These are phyloP conservation scores for Alternaria atra DNA, from an alignment of 2,329 filamentous ascomycete genomes.

Conservation along the genomic window DNA sequence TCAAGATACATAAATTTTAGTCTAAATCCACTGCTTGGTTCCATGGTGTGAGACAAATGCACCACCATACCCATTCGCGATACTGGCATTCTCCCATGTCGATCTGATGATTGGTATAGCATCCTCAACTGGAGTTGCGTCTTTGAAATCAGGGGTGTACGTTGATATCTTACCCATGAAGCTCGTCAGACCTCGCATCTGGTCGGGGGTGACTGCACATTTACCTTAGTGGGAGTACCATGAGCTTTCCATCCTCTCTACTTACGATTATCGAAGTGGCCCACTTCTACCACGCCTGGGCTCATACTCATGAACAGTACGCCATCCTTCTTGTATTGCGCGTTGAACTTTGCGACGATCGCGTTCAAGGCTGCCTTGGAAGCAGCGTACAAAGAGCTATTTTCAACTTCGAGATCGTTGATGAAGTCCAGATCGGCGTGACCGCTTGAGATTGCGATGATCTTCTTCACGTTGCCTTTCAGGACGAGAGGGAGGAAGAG, in stretches of 20 bases:
- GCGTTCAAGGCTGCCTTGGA: neutral
- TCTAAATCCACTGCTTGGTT: neutral
- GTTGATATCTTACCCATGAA: too few species aligned
- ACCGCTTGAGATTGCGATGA: neutral
- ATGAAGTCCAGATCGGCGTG: neutral
- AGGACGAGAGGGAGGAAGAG: neutral
- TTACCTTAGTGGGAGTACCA: too few species aligned
- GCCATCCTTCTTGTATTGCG: neutral
- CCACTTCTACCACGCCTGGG: neutral
- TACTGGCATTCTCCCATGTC: neutral
- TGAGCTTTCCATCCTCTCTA: too few species aligned
- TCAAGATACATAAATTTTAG: neutral
- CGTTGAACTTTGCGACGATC: neutral
- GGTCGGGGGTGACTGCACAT: too few species aligned
- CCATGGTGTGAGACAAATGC: neutral
- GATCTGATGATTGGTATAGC: neutral
- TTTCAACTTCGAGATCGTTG: neutral
- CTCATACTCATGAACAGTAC: neutral
- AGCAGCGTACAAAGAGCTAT: neutral
- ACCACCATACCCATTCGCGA: neutral
- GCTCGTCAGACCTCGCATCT: too few species aligned
- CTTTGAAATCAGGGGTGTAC: too few species aligned
- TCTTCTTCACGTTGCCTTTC: neutral
- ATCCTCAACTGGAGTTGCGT: too few species aligned
- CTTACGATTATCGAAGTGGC: too few species aligned